These are phyloP conservation scores for Aspergillus baeticus DNA, from an alignment of 495 filamentous ascomycete genomes.

Conservation along the genomic window DNA sequence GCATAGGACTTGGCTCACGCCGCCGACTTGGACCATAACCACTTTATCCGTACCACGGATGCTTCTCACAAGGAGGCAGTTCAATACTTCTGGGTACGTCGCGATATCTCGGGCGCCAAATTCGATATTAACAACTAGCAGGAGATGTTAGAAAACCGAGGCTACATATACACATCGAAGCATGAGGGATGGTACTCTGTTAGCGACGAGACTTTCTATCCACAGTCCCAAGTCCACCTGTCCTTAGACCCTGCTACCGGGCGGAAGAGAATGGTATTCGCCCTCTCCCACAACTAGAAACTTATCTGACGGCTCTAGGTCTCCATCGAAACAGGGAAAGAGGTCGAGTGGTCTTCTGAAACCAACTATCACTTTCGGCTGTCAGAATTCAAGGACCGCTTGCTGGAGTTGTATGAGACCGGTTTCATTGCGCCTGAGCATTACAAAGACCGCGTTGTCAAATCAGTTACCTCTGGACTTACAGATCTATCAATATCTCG, in stretches of 20 bases:
- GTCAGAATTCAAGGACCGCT: slow-evolving; percentile 69
- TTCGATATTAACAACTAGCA: slow-evolving; percentile 22
- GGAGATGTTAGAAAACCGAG: slow-evolving; percentile 68
- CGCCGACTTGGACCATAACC: slow-evolving; percentile 68
- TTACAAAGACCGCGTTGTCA: slow-evolving; percentile 67
- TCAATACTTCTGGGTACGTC: slow-evolving; percentile 79
- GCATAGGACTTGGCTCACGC: slow-evolving; percentile 61
- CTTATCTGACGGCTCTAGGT: slow-evolving; percentile 33
- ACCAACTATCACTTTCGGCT: slow-evolving; percentile 93
- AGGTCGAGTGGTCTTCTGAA: slow-evolving; percentile 95
- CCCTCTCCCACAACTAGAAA: neutral
- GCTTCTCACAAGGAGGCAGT: slow-evolving; percentile 79
- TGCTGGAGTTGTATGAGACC: slow-evolving; percentile 74
- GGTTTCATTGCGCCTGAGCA: slow-evolving; percentile 71
- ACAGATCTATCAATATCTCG: slow-evolving; percentile 88
- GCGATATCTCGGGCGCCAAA: neutral
- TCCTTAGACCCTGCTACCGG: slow-evolving; percentile 78
- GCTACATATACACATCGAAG: slow-evolving; percentile 78
- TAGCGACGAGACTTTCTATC: slow-evolving; percentile 95
- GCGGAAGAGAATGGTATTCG: slow-evolving; percentile 65
- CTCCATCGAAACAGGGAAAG: slow-evolving; percentile 82
- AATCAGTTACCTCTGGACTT: slow-evolving; percentile 66
- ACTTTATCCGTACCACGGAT: slow-evolving; percentile 92
- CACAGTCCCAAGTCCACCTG: slow-evolving; percentile 68
- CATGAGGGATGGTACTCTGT: slow-evolving; percentile 97